Base-by-base conservation (phyloP, 2,329 filamentous ascomycete species). In the Sporothrix schenckii region DNA sequence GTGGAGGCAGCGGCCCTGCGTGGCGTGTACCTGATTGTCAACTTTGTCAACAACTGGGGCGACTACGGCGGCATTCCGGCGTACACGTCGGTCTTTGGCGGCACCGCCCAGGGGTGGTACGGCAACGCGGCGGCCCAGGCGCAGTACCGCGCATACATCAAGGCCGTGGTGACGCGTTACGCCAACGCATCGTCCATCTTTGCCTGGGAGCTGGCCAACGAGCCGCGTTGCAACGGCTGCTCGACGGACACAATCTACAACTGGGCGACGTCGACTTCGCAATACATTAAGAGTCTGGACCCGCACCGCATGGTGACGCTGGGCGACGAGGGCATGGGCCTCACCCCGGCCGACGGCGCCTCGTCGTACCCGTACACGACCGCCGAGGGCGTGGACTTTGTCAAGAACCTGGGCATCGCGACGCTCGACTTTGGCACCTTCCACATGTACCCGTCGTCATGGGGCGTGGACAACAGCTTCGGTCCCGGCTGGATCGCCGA, bases 21-120 rank as follows among this genome's bases (percentile, higher is more conserved):
- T 69, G 86, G 85, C 4, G 81, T 91, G 74, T 89, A 89, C 77
- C 80, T 91, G 5, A 88, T 91, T 72, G 85, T 89, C 76, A 85
- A 87, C 74, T 87, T 90, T 56, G 87, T 91, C 69, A 91, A 91
- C 79, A 87, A 91, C 79, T 92, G 89, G 88, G 81, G 81, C 60
- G 89, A 91, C 75, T 91, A 89, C 56, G 88, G 73, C 39, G 88
- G 88, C 63, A 89, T 90, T 79, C 80, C 82, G 13, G 85, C 85
- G 1, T 90, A 89, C 74, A 83, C 83, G 58, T 80, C 77, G 13
- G 85, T 84, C 1, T 89, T 86, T 70, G 87, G 85, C 50, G 84
- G 83, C 27, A 79, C 77, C 69, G 81, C 86, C 71, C 80, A 82
- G 34, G 77, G 79, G 11, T 90, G 86, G 82, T 90, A 88, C 77